Evolutionary conservation across 148 eudicot genomes (phyloP).

Genomic region (Rhododendron williamsianum): DNA sequence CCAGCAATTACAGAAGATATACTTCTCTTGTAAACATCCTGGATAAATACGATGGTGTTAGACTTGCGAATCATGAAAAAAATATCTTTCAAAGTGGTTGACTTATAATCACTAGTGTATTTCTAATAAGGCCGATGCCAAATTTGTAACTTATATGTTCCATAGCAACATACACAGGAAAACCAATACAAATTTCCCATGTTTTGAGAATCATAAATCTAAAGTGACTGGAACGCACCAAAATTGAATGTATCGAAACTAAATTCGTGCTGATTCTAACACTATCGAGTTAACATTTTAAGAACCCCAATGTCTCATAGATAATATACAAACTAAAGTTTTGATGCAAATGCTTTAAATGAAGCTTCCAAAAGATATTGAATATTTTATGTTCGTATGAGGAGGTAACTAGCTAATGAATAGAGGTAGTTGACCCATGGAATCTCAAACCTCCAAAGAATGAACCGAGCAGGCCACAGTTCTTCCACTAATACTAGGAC

Average conservation of each 20-base stretch:
- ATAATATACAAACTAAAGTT: background rate
- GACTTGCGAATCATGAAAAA: background rate
- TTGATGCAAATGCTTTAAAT: background rate
- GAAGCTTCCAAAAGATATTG: background rate
- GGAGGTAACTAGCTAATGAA: slow-evolving; percentile 18
- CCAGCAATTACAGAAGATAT: slow-evolving; percentile 63
- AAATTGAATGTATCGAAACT: background rate
- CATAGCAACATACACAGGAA: background rate
- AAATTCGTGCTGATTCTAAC: background rate
- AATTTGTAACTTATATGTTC: background rate
- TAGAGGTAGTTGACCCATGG: background rate
- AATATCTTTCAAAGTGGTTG: background rate
- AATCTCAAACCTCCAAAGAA: background rate
- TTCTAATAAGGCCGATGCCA: background rate
- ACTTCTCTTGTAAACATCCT: slow-evolving; percentile 73
- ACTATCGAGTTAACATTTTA: background rate
- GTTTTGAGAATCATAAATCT: background rate
- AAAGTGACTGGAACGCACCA: background rate
- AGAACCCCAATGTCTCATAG: background rate
- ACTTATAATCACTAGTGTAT: background rate
- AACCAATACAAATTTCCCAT: slow-evolving; percentile 2
- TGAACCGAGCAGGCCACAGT: background rate
- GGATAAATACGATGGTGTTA: slow-evolving; percentile 8
- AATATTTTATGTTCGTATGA: background rate
- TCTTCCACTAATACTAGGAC: background rate